A percentile compares a stretch with the other conserved stretches of the same genome.
These are phyloP conservation scores for Alopecurus myosuroides DNA, from an alignment of 176 grass and related monocot genomes.

Conservation along the genomic window DNA sequence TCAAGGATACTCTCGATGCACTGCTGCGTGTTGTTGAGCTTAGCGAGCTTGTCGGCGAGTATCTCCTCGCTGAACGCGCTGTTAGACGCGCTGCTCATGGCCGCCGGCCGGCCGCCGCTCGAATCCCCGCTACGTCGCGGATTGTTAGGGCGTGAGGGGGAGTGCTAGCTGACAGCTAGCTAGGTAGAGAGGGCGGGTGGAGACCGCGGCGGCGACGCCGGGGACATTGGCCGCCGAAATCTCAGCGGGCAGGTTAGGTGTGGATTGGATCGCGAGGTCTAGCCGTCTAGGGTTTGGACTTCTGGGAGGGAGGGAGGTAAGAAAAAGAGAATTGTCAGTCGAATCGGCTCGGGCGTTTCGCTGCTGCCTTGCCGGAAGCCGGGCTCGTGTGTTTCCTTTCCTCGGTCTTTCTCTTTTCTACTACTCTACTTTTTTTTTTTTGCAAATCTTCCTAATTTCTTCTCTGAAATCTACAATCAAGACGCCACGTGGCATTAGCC, in stretches of 20 bases:
- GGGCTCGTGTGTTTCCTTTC: not conserved
- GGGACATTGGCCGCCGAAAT: constrained; percentile 45
- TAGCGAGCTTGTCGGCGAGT: constrained; percentile 86
- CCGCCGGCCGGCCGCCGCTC: constrained; percentile 29
- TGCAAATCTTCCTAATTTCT: too few species aligned
- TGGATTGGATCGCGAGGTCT: constrained; percentile 18
- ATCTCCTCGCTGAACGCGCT: constrained; percentile 85
- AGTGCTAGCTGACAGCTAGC: constrained; percentile 10
- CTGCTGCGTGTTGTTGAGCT: constrained; percentile 99
- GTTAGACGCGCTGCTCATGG: constrained; percentile 51
- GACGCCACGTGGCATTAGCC: too few species aligned
- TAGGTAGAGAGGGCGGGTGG: not conserved
- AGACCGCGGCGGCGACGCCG: constrained; percentile 22
- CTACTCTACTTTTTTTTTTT: too few species aligned
- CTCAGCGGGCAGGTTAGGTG: not conserved
- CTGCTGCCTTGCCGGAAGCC: not conserved
- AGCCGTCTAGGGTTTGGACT: constrained; percentile 50
- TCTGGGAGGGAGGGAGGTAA: constrained; percentile 6
- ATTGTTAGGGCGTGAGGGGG: not conserved
- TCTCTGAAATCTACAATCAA: too few species aligned
- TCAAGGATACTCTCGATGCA: constrained; percentile 98
- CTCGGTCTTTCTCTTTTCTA: not conserved
- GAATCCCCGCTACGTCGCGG: constrained; percentile 11
- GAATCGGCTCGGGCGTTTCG: constrained; percentile 25
- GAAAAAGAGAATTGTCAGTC: not conserved